Evolutionary conservation across 2,329 filamentous ascomycete species (phyloP), one percentile per base, ranked within the genome.

Genomic region (Penicillium griseofulvum): DNA sequence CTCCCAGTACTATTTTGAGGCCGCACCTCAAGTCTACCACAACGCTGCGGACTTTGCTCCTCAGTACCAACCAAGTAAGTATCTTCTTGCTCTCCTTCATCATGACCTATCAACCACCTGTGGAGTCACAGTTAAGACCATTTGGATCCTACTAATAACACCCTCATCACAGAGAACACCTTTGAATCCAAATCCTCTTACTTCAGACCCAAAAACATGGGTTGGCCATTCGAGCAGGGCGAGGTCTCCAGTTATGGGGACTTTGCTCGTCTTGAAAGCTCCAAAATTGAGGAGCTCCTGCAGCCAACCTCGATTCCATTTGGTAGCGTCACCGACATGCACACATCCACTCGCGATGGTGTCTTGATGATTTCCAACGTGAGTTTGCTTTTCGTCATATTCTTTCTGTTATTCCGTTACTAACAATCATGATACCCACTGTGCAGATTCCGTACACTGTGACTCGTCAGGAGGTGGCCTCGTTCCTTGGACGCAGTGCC

Each of bases 391-490:
- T 22, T 31, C 12, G 6, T 11, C 10, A 36, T 17, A 22, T 45
- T 19, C 51, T 34, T 24, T 19, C 12, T 39, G 26, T 22, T 51
- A 17, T 49, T n/a, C 19, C 2, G 14, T 22, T 29, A n/a, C 45
- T 54, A 34, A 54, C 29, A 6, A 16, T 36, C 14, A 11, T 34
- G 7, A 24, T 44, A 37, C 29, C 16, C 54, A n/a, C n/a, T n/a
- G n/a, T n/a, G n/a, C n/a, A 68, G 78, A 81, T 83, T 29, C 81
- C 81, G 0, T 83, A 80, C 59, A 67, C 68, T n/a, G 72, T 80
- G 37, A 79, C 76, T 17, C 78, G 77, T 55, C 68, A 75, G 29
- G 80, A 83, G 59, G 75, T 83, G 33, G 62, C 74, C 17, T 76
- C 78, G 48, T 76, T 79, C 61, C 70, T 79, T 43, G 78, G 77